These are phyloP conservation scores for Wallacemonas sp. DNA, from an alignment of 208 protist genomes.

Conservation along the genomic window DNA sequence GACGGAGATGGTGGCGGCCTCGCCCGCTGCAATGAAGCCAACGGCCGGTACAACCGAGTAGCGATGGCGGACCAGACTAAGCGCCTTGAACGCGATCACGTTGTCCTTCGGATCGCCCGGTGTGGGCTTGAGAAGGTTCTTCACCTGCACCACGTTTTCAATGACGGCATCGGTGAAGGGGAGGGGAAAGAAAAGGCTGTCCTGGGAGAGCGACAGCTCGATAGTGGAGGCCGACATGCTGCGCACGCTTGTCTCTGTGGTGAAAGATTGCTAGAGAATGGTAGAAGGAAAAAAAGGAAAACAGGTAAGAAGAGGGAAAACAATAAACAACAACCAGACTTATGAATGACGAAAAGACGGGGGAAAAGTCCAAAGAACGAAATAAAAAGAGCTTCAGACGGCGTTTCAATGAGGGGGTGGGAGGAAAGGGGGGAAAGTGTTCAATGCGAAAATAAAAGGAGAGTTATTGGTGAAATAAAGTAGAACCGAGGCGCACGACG, in stretches of 20 bases:
- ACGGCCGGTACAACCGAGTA: conserved; percentile 63
- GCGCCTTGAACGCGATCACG: conserved; percentile 74
- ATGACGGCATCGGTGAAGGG: conserved; percentile 72
- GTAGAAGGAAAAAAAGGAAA: neutral
- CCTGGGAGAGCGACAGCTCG: conserved; percentile 64
- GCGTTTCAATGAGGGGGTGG: too few relatives aligned
- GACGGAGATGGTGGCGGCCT: conserved; percentile 53
- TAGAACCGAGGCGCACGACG: conserved; percentile 10
- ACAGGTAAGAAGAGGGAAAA: neutral
- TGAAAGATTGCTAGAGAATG: conserved; percentile 4
- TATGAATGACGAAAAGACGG: too few relatives aligned
- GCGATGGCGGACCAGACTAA: conserved; percentile 63
- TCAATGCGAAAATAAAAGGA: too few relatives aligned
- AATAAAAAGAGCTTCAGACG: too few relatives aligned
- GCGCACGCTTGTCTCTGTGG: neutral
- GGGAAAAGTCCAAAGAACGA: too few relatives aligned
- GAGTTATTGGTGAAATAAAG: neutral
- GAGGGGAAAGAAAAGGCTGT: conserved; percentile 76
- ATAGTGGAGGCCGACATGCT: conserved; percentile 23
- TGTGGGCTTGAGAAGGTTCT: conserved; percentile 42
- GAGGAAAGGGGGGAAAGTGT: too few relatives aligned
- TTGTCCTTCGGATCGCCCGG: conserved; percentile 44
- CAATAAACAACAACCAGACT: too few relatives aligned
- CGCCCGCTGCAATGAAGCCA: conserved; percentile 69
- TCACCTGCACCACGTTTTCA: conserved; percentile 79